Base-by-base conservation (phyloP, 2,329 filamentous ascomycete genomes). In the Pseudogymnoascus sp. region DNA sequence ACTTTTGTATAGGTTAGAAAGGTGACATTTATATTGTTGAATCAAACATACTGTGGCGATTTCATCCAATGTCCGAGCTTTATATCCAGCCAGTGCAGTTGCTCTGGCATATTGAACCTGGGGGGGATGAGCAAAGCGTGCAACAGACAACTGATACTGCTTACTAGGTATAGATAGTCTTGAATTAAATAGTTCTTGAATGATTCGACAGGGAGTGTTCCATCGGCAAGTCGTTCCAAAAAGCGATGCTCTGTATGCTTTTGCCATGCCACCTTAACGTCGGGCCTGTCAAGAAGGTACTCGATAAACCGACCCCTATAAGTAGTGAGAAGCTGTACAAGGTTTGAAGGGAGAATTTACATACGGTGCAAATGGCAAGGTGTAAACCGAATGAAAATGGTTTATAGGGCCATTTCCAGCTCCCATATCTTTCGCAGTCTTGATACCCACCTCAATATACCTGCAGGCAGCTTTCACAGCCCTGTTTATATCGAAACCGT, bases 161-260 rank as follows among this genome's bases (percentile, higher is more conserved):
- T 44, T 70, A 95, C 89, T 47, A 97, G 78, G 71, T 95, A 97
- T 4, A 96, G 80, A 71, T 97, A 97, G 71, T 97, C 93, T 70
- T 97, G 93, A 8, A 95, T 82, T 63, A 97, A 84, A 73, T 97
- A 97, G 40, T 88, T 83, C 74, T 92, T 95, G 79, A 96, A 97
- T 0, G 86, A 87, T 47, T 89, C 84, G 0, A 88, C 69, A 0
- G 90, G 88, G 19, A 97, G 78, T 6, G 83, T 88, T 0, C 91
- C 92, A 64, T 88, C 81, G 0, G 89, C 92, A 71, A 97, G 79
- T 13, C 82, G 84, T 70, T 86, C 79, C 44, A 96, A 90, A 71
- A 97, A 97, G 0, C 87, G 84, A 72, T 97, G 93, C 68, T 92
- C 80, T 1, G 90, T 87, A 71, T 91, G 96, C 11, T 79, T 78